These are phyloP conservation scores for Clarireedia paspali DNA, from an alignment of 2,329 filamentous ascomycete genomes.

Conservation along the genomic window DNA sequence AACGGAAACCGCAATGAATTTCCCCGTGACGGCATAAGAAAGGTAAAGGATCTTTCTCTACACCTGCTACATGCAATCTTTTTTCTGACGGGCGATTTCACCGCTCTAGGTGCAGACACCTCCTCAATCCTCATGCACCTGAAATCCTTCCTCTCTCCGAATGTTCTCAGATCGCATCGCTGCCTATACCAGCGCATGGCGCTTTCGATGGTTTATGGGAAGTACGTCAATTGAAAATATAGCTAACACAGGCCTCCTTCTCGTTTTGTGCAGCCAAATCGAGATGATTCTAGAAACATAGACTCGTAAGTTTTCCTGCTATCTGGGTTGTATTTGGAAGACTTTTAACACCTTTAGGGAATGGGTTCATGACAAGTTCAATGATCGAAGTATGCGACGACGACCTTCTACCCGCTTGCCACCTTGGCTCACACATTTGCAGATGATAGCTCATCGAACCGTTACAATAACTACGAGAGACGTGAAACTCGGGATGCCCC, in stretches of 20 bases:
- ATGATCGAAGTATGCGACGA: slow-evolving; percentile 52
- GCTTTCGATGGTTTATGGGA: slow-evolving; percentile 29
- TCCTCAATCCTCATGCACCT: slow-evolving; percentile 29
- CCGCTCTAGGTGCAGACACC: slow-evolving; percentile 29
- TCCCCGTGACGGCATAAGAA: slow-evolving; percentile 82
- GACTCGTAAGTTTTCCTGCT: slow-evolving; percentile 50
- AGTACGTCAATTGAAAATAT: slow-evolving; percentile 35
- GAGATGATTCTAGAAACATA: slow-evolving; percentile 56
- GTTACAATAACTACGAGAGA: background rate
- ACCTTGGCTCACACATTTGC: slow-evolving; percentile 16
- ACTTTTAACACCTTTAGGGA: slow-evolving; percentile 45
- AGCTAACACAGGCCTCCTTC: slow-evolving; percentile 37
- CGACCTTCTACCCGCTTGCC: background rate
- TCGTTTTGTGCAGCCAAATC: slow-evolving; percentile 48
- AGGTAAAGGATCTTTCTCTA: slow-evolving; percentile 46
- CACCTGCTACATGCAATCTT: background rate
- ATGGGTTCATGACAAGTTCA: slow-evolving; percentile 90
- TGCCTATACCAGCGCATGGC: slow-evolving; percentile 25
- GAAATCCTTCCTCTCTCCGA: slow-evolving; percentile 14
- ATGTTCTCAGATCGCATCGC: slow-evolving; percentile 31
- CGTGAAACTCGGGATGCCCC: background rate
- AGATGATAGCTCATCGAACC: slow-evolving; percentile 19
- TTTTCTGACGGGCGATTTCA: slow-evolving; percentile 11
- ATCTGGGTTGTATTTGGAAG: background rate
- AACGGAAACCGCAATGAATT: slow-evolving; percentile 35